phyloP scores from a whole-genome alignment of 495 filamentous ascomycete species.

The Thermothielavioides terrestris region DNA sequence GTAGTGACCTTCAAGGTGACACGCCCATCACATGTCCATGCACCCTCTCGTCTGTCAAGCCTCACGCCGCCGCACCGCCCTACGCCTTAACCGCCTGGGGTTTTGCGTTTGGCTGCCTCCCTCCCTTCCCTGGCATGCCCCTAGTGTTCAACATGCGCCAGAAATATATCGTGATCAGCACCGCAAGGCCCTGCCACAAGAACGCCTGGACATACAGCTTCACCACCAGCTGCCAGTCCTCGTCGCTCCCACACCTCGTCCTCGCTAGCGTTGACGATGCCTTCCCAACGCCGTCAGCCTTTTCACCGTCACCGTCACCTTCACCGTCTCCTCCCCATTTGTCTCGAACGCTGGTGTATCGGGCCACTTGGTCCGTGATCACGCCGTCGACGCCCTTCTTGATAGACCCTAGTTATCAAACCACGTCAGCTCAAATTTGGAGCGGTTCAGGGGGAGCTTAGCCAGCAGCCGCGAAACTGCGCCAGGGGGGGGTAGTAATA shows the following conservation, averaged over 20 bases:
- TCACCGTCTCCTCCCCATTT: neutral
- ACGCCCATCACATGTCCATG: no score
- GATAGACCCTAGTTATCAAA: no score
- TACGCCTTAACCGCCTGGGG: neutral
- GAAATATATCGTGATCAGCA: slow-evolving; percentile 8
- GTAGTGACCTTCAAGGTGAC: no score
- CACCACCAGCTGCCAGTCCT: neutral
- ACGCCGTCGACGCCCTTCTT: slow-evolving; percentile 43
- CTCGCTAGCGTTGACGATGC: no score
- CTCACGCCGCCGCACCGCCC: neutral
- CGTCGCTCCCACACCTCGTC: no score
- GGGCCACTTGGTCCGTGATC: slow-evolving; percentile 48
- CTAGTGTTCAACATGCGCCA: slow-evolving; percentile 12
- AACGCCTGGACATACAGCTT: slow-evolving; percentile 14
- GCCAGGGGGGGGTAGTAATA: no score
- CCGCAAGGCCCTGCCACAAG: slow-evolving; percentile 11
- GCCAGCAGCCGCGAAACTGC: no score
- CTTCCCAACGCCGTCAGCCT: neutral
- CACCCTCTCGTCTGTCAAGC: no score
- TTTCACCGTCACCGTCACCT: neutral
- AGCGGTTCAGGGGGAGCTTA: no score
- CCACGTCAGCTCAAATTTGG: no score
- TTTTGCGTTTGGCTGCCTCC: neutral
- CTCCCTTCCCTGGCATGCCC: neutral
- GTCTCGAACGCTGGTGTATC: slow-evolving; percentile 36